These are phyloP conservation scores for Beauveria sp. DNA, from an alignment of 2,329 filamentous ascomycete species.

Conservation along the genomic window DNA sequence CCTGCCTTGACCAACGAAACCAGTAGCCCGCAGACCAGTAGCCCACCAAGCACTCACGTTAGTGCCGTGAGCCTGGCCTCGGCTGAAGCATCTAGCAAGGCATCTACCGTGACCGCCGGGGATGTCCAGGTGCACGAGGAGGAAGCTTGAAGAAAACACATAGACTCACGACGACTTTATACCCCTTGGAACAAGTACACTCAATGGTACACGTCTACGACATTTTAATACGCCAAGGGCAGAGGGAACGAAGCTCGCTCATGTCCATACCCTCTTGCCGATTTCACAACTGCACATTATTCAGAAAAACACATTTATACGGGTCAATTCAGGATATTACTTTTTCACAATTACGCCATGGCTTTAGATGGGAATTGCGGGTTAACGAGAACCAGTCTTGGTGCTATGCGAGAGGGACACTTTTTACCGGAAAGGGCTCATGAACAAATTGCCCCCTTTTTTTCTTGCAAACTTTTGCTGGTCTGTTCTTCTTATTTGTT, in stretches of 20 bases:
- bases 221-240: conserved; percentile 15
- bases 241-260: conserved; percentile 7
- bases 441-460: neutral
- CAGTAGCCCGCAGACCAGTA: conserved; percentile 61
- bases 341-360: neutral
- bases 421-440: neutral
- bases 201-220: conserved; percentile 15
- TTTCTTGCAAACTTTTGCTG: neutral
- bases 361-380: conserved; percentile 8
- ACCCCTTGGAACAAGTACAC: conserved; percentile 5
- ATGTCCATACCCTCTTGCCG: conserved; percentile 10
- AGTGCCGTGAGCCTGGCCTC: conserved; percentile 40
- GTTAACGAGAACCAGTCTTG: conserved; percentile 9
- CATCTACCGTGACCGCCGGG: conserved; percentile 12
- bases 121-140: conserved; percentile 21
- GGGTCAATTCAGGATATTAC: conserved; percentile 9
- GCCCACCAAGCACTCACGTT: conserved; percentile 54
- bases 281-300: conserved; percentile 11
- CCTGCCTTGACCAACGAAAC: conserved; percentile 61
- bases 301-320: conserved; percentile 5
- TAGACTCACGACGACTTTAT: conserved; percentile 11
- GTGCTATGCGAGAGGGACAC: neutral
- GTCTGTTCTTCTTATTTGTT: conserved; percentile 1
- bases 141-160: conserved; percentile 20
- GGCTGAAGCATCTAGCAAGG: conserved; percentile 21